phyloP scores from a whole-genome alignment of 148 eudicot species.

The Heliosperma pusillum region DNA sequence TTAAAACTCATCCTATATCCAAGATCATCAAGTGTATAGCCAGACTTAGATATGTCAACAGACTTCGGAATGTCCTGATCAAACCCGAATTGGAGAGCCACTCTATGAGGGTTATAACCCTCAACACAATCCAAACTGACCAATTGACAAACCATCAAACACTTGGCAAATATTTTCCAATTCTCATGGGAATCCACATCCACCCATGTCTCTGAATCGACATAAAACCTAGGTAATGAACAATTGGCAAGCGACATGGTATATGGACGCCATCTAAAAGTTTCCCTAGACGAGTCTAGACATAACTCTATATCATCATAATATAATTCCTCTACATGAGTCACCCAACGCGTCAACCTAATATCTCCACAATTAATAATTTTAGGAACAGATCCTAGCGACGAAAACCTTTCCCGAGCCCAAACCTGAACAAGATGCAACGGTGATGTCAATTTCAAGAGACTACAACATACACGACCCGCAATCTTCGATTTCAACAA shows the following conservation, averaged over 20 bases:
- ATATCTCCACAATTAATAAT: no score
- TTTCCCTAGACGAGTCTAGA: background rate
- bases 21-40: background rate
- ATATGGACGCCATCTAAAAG: background rate
- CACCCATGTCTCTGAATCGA: slow-evolving; percentile 2
- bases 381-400: no score
- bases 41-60: background rate
- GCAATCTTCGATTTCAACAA: no score
- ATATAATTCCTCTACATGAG: background rate
- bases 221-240: background rate
- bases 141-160: slow-evolving; percentile 7
- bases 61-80: slow-evolving; percentile 4
- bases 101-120: slow-evolving; percentile 2
- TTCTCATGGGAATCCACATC: slow-evolving; percentile 8
- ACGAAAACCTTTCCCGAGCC: no score
- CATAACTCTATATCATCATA: background rate
- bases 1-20: no score
- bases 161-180: background rate
- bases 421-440: slow-evolving; percentile 40
- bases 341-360: background rate
- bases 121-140: slow-evolving; percentile 2
- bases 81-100: slow-evolving; percentile 8
- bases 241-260: background rate
- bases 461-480: no score
- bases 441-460: no score